Base-by-base conservation (phyloP, 805 yeast genomes). In the Spathaspora hagerdaliae region DNA sequence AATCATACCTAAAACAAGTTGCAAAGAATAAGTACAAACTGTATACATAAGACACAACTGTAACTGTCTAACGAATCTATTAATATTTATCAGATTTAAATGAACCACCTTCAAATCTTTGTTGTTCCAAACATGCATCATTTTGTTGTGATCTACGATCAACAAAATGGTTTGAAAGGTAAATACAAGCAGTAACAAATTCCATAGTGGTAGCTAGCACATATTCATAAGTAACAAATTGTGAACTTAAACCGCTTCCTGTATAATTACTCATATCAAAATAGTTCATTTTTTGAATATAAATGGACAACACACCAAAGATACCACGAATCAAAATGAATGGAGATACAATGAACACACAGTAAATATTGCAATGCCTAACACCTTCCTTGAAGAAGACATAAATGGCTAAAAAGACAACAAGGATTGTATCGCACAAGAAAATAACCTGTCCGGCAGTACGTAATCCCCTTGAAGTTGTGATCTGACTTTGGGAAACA, bases 171-270 rank as follows among this genome's bases (percentile, higher is more conserved):
- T 46, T 48, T 13, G 46, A 39, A 6, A 51, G 31, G 12, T 51
- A 46, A 15, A 53, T 35, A 13, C 45, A 27, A 6, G 57, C 60
- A 7, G 52, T 32, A 2, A 62, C 47, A 40, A 64, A 64, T 48
- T 68, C 73, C 72, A 64, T 69, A 13, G 69, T 56, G 4, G 68
- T 62, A 5, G 67, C 60, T 51, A 69, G 50, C 32, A 59, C 58
- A 44, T 67, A 67, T 45, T 69, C 74, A 43, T 55, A 63, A 19
- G 60, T 56, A 3, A 67, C 61, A 43, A 65, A 58, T 19, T 50
- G 31, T 11, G 55, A 42, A 13, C 54, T 46, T 12, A 61, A 51
- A 0, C 65, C 67, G 3, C 38, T 39, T 19, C 38, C 52, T 19
- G 51, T 45, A 45, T 67, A 69, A 51, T 67, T 67, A 13, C 54